A percentile compares a stretch with the other conserved stretches of the same genome.
Evolutionary conservation across 441 rosid genomes (phyloP).

Genomic region (Erysimum cheiri): DNA sequence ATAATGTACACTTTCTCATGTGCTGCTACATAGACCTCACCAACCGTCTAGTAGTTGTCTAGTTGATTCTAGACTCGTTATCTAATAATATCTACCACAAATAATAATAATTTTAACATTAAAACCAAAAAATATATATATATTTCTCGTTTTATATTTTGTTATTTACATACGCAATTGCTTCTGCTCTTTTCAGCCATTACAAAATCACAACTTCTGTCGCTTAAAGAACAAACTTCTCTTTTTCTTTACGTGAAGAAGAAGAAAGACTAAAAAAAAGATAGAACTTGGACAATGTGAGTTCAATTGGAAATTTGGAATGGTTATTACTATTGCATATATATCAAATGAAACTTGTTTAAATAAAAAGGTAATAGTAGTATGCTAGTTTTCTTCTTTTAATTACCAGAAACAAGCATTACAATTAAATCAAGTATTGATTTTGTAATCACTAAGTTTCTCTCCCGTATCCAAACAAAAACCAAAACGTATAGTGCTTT

Average conservation of each 20-base stretch:
- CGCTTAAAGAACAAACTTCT: not conserved
- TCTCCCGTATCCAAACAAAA: not conserved
- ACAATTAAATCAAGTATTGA: slow-evolving; percentile 10
- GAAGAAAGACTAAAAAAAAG: not conserved
- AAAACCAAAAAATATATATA: no score
- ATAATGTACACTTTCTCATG: not conserved
- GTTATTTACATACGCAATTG: no score
- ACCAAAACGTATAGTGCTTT: not conserved
- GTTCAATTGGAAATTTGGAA: not conserved
- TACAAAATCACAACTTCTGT: not conserved
- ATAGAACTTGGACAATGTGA: not conserved
- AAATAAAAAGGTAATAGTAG: not conserved
- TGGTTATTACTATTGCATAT: not conserved
- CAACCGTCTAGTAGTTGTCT: not conserved
- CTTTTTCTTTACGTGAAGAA: not conserved
- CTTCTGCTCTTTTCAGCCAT: not conserved
- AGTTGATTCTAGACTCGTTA: not conserved
- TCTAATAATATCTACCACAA: no score
- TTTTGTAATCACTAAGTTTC: slow-evolving; percentile 2
- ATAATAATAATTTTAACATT: no score
- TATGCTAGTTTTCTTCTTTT: not conserved
- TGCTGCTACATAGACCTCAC: not conserved
- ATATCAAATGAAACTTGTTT: not conserved
- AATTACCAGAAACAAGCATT: slow-evolving; percentile 30
- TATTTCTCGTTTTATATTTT: no score